Evolutionary conservation across 2,329 filamentous ascomycete species (phyloP).

Genomic region (Fusarium sambucinum): DNA sequence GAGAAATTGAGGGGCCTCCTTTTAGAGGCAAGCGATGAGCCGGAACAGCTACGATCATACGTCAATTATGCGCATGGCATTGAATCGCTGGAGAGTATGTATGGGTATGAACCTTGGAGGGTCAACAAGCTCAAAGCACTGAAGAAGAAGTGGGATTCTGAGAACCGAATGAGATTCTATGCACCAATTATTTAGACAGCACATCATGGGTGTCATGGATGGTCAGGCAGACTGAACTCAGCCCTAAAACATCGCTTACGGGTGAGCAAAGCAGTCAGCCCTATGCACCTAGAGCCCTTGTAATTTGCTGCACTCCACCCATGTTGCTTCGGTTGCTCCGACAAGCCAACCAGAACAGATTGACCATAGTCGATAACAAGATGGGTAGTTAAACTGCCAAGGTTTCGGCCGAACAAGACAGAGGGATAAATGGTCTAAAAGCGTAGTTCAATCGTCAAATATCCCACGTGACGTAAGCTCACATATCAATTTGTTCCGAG

Average conservation of each 20-base stretch:
- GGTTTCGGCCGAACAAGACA: background rate
- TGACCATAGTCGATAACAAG: background rate
- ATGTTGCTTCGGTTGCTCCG: background rate
- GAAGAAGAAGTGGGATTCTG: conserved; percentile 62
- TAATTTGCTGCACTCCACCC: background rate
- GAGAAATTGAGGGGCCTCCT: conserved; percentile 18
- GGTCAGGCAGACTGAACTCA: conserved; percentile 9
- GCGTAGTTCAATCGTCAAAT: background rate
- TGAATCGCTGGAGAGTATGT: conserved; percentile 22
- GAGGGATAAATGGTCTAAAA: background rate
- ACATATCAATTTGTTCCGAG: background rate
- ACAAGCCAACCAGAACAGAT: background rate
- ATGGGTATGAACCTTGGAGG: conserved; percentile 51
- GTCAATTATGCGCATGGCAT: conserved; percentile 39
- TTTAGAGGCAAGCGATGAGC: conserved; percentile 17
- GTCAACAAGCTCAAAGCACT: conserved; percentile 57
- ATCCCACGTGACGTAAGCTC: conserved; percentile 23
- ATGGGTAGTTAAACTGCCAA: conserved; percentile 8
- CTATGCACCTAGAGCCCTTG: background rate
- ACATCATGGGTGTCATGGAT: background rate
- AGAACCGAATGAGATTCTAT: conserved; percentile 47
- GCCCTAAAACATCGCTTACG: background rate
- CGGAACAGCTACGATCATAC: conserved; percentile 24
- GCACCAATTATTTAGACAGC: conserved; percentile 36
- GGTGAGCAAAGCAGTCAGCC: conserved; percentile 9